phyloP scores from a whole-genome alignment of 495 filamentous ascomycete species.

The Cercophora scortea region DNA sequence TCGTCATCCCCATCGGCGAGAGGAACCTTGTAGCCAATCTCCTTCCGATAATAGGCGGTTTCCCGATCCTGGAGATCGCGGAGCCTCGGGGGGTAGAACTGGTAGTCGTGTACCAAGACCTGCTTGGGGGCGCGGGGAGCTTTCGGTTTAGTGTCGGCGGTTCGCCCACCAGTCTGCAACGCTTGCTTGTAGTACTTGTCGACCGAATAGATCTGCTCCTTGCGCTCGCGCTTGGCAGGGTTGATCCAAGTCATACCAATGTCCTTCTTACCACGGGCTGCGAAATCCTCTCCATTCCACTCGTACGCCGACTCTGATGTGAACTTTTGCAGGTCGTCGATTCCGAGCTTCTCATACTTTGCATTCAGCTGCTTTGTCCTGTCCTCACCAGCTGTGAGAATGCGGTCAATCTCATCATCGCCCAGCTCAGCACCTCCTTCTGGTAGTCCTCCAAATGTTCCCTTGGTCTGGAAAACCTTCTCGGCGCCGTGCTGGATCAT shows the following conservation, averaged over 20 bases:
- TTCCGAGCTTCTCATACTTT: slow-evolving; percentile 93
- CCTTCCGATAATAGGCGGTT: slow-evolving; percentile 90
- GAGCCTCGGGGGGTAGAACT: slow-evolving; percentile 83
- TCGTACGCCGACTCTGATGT: slow-evolving; percentile 94
- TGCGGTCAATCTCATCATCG: slow-evolving; percentile 84
- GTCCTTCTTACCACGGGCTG: slow-evolving; percentile 75
- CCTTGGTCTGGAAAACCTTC: slow-evolving; percentile 71
- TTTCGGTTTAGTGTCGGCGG: slow-evolving; percentile 85
- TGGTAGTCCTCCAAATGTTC: slow-evolving; percentile 47
- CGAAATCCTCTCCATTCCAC: slow-evolving; percentile 97
- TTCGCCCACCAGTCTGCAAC: slow-evolving; percentile 73
- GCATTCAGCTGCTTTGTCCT: slow-evolving; percentile 84
- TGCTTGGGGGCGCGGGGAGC: slow-evolving; percentile 95
- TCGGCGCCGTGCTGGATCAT: slow-evolving; percentile 99
- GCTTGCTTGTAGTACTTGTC: slow-evolving; percentile 98
- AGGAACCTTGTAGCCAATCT: slow-evolving; percentile 87
- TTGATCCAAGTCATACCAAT: slow-evolving; percentile 98
- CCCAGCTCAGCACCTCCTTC: slow-evolving; percentile 55
- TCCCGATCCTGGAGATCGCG: slow-evolving; percentile 91
- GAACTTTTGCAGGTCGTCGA: slow-evolving; percentile 97
- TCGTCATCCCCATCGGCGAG: slow-evolving; percentile 79
- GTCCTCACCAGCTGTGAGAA: slow-evolving; percentile 79
- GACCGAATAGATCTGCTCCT: slow-evolving; percentile 95
- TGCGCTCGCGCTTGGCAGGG: slow-evolving; percentile 94
- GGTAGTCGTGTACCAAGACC: slow-evolving; percentile 85